Evolutionary conservation across 2,329 filamentous ascomycete genomes (phyloP).

Genomic region (Arthrobotrys pseudoclavata): DNA sequence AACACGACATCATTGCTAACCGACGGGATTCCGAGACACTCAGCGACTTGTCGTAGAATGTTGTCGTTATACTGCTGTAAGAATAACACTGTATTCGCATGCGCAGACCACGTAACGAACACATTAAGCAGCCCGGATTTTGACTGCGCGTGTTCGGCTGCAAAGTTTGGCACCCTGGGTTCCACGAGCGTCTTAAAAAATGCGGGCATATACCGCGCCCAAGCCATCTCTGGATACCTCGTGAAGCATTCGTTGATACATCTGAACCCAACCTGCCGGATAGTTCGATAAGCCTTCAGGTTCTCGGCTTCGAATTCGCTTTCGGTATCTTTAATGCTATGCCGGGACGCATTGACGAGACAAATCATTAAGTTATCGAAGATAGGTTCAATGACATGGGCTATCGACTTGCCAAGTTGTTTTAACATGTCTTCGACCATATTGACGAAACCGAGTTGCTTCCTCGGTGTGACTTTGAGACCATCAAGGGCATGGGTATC

Average conservation of each 20-base stretch:
- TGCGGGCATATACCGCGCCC: constrained; percentile 77
- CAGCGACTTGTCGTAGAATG: constrained; percentile 78
- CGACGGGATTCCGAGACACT: constrained; percentile 78
- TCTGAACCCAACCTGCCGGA: constrained; percentile 81
- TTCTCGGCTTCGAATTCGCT: constrained; percentile 53
- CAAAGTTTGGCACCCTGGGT: constrained; percentile 81
- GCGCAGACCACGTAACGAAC: constrained; percentile 82
- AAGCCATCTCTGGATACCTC: constrained; percentile 78
- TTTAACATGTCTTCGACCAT: constrained; percentile 90
- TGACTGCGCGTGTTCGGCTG: constrained; percentile 88
- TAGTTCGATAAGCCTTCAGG: constrained; percentile 68
- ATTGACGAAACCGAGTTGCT: constrained; percentile 90
- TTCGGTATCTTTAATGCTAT: constrained; percentile 67
- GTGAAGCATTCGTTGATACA: constrained; percentile 84
- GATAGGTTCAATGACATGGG: constrained; percentile 79
- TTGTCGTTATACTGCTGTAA: constrained; percentile 74
- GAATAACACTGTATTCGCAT: constrained; percentile 76
- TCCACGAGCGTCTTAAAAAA: constrained; percentile 82
- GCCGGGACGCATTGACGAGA: constrained; percentile 77
- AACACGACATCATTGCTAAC: constrained; percentile 88
- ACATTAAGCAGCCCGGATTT: constrained; percentile 85
- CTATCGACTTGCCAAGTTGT: constrained; percentile 81
- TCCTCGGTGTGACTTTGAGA: constrained; percentile 77
- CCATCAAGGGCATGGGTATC: constrained; percentile 68
- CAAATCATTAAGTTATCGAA: constrained; percentile 74